These are phyloP conservation scores for Isatis tinctoria DNA, from an alignment of 345 rosid species.

Conservation along the genomic window DNA sequence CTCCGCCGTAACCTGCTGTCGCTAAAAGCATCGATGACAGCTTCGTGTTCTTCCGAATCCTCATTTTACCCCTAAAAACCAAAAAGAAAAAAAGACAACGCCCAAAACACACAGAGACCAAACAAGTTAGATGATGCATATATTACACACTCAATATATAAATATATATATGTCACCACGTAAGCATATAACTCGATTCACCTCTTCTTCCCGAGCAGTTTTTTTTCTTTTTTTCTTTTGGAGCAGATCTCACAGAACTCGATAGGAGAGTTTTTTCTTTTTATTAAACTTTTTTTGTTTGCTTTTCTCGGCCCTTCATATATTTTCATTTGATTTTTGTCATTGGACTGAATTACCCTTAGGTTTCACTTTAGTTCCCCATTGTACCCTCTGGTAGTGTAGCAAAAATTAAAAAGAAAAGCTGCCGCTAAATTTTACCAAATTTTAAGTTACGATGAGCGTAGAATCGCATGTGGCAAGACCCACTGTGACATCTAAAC, in stretches of 20 bases:
- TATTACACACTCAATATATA: neutral
- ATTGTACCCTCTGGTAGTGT: neutral
- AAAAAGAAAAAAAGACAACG: neutral
- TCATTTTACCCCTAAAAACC: constrained; percentile 41
- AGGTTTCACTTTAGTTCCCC: constrained; percentile 7
- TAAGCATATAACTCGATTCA: constrained; percentile 6
- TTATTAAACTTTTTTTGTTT: constrained; percentile 40
- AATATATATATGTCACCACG: constrained; percentile 15
- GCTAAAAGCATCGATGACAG: constrained; percentile 45
- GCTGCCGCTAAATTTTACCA: constrained; percentile 45
- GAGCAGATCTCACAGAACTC: constrained; percentile 76
- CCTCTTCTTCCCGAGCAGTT: constrained; percentile 6
- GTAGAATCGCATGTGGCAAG: neutral
- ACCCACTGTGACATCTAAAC: neutral
- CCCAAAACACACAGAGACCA: constrained; percentile 1
- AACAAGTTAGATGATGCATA: neutral
- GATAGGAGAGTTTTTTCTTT: constrained; percentile 49
- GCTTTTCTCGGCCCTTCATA: constrained; percentile 53
- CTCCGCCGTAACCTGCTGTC: constrained; percentile 34
- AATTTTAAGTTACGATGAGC: neutral
- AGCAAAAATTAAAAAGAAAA: constrained; percentile 14
- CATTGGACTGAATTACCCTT: constrained; percentile 36
- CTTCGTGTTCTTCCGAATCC: constrained; percentile 90
- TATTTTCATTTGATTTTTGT: constrained; percentile 37
- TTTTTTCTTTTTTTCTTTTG: constrained; percentile 8